Evolutionary conservation across 768 basidiomycete genomes (phyloP).

Genomic region (Podaxis rugospora): DNA sequence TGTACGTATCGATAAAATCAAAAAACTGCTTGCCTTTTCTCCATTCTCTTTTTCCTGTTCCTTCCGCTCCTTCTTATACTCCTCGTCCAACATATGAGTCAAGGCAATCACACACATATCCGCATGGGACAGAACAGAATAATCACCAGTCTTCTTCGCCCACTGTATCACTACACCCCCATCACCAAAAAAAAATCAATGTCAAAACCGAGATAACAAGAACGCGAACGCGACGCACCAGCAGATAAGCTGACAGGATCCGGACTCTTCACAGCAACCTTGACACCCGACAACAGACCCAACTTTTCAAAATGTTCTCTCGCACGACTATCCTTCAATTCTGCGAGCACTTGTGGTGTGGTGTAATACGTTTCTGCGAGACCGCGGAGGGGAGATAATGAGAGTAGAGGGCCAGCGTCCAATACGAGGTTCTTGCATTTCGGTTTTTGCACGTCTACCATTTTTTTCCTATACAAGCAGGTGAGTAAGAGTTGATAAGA

Average conservation of each 20-base stretch:
- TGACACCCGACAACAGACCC: constrained; percentile 70
- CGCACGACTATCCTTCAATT: constrained; percentile 85
- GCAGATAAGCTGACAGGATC: constrained; percentile 64
- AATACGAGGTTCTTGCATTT: constrained; percentile 80
- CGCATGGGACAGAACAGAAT: constrained; percentile 83
- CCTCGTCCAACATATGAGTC: constrained; percentile 71
- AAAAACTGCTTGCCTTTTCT: constrained; percentile 19
- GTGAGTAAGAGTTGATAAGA: no score
- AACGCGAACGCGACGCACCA: constrained; percentile 32
- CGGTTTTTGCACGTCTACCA: constrained; percentile 24
- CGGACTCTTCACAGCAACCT: constrained; percentile 66
- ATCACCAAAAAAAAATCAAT: background rate
- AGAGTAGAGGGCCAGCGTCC: constrained; percentile 91
- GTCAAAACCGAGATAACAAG: background rate
- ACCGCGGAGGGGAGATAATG: constrained; percentile 84
- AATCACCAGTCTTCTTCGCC: constrained; percentile 96
- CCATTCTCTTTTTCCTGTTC: constrained; percentile 20
- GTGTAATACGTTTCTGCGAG: constrained; percentile 83
- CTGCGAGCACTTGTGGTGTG: constrained; percentile 84
- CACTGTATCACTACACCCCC: constrained; percentile 67
- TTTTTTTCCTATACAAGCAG: background rate
- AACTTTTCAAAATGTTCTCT: constrained; percentile 83
- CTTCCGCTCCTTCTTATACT: constrained; percentile 36
- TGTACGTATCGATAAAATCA: background rate
- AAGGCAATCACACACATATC: constrained; percentile 91